Base-by-base conservation (phyloP, 202 grass and related monocot species). In the Digitaria exilis region DNA sequence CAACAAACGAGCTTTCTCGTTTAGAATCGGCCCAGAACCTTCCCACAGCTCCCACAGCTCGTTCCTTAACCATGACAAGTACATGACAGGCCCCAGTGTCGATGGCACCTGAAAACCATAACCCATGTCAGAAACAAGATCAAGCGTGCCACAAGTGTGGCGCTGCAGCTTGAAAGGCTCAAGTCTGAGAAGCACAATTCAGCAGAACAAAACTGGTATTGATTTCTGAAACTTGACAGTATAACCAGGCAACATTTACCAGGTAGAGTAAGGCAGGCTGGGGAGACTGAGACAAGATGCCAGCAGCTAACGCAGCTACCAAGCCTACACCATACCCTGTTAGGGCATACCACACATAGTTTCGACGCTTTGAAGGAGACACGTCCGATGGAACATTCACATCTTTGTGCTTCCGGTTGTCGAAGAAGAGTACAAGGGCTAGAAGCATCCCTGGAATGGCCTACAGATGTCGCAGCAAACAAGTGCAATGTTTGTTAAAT, bases 401-500 rank as follows among this genome's bases (percentile, higher is more conserved):
- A 3, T 94, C 96, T 87, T 88, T 96, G 22, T 62, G 91, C 84
- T 99, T 99, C 70, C 75, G 91, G 65, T 96, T 88, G 71, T 99
- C 93, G 18, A 99, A 99, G 50, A 84, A 99, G 78, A 92, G 86
- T 35, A 92, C 96, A 78, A 99, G 92, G 77, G 96, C 96, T 41
- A 99, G 79, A 86, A 99, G 96, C 96, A 99, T 95, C 42, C 92
- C 93, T 29, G 96, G 96, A 87, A 99, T 99, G 46, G 96, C 96
- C 96, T 99, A 43, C 59, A 79, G 75, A 71, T 19, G 21, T 49
- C 69, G 75, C 7, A 73, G 11, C 35, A 71, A 69, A 17, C 54
- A 71, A 46, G 30, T 26, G 42, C 62, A 80, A 3, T 61, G 24
- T 3, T 41, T 24, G 13, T 52, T 48, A 82, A 71, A 77, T 55